Percentiles rank a stretch among this genome's conserved stretches.
Conservation (phyloP, 257 asterid species). For the Craterostigma plantagineum region DNA sequence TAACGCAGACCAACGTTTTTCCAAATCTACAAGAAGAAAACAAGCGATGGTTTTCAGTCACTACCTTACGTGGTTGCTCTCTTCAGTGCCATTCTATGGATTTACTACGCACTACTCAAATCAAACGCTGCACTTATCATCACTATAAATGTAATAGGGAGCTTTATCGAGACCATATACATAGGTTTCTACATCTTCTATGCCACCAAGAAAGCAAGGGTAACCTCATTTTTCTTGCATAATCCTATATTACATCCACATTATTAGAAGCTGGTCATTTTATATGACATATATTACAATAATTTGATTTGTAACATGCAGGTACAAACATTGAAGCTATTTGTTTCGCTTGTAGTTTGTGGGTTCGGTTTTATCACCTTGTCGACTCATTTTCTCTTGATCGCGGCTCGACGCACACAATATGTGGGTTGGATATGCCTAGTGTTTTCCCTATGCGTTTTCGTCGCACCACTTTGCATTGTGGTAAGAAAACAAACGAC, state of each 20-base stretch:
- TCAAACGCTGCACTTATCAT: constrained; percentile 23
- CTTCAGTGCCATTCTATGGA: constrained; percentile 34
- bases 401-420: constrained; percentile 11
- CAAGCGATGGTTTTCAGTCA: constrained; percentile 35
- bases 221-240: constrained; percentile 1
- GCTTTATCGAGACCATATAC: constrained; percentile 28
- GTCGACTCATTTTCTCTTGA: constrained; percentile 22
- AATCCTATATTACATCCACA: too few relatives aligned
- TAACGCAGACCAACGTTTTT: too few relatives aligned
- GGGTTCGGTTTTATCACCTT: constrained; percentile 15
- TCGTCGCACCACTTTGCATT: constrained; percentile 45
- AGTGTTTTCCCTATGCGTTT: constrained; percentile 27
- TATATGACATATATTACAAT: background rate
- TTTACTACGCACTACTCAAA: constrained; percentile 32
- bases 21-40: constrained; percentile 27
- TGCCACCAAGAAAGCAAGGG: constrained; percentile 34
- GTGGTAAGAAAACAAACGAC: constrained; percentile 16
- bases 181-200: constrained; percentile 20
- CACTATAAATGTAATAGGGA: constrained; percentile 36
- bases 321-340: constrained; percentile 19
- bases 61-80: constrained; percentile 35
- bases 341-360: constrained; percentile 25
- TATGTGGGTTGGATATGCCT: constrained; percentile 54
- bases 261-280: background rate
- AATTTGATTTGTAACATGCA: constrained; percentile 2